Percentiles rank a stretch among this genome's conserved stretches.
phyloP scores from a whole-genome alignment of 2,329 filamentous ascomycete genomes.

The Ophiocordyceps robertsii region DNA sequence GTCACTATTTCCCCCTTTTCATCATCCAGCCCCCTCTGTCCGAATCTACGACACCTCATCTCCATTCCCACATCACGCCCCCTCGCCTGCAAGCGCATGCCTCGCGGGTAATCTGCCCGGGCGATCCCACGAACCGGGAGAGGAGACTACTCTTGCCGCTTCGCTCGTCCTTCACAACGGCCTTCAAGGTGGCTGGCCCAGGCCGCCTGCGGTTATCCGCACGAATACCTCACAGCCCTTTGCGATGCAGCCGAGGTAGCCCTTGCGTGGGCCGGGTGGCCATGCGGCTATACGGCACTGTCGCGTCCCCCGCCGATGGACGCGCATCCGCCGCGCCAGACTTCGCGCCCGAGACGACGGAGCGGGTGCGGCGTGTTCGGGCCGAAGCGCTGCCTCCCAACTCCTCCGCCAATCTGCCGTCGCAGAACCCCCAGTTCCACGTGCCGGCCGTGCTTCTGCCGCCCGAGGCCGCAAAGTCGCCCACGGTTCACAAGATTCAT shows the following conservation, averaged over 20 bases:
- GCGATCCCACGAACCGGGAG: no score
- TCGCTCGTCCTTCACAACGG: constrained; percentile 2
- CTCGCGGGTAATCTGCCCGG: no score
- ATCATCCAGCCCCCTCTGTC: no score
- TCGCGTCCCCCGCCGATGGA: constrained; percentile 6
- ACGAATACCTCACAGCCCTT: constrained; percentile 22
- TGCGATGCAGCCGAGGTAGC: constrained; percentile 28
- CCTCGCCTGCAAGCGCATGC: no score
- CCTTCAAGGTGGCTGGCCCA: constrained; percentile 20
- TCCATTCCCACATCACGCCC: no score
- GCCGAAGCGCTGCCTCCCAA: not conserved
- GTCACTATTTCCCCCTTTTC: no score
- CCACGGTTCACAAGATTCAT: constrained; percentile 24
- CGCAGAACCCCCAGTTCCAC: constrained; percentile 12
- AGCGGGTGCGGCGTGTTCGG: not conserved
- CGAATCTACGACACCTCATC: no score
- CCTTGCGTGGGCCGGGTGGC: constrained; percentile 21
- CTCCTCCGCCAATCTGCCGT: not conserved
- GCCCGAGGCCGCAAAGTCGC: constrained; percentile 16
- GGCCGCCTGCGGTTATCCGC: constrained; percentile 29
- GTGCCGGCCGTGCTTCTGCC: constrained; percentile 23
- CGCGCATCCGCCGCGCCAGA: no score
- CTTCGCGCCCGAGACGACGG: no score
- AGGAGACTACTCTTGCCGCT: no score
- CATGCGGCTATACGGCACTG: constrained; percentile 18